Percentiles rank a stretch among this genome's conserved stretches.
Evolutionary conservation across 495 filamentous ascomycete genomes (phyloP).

Genomic region (Penicillium maclennaniae): DNA sequence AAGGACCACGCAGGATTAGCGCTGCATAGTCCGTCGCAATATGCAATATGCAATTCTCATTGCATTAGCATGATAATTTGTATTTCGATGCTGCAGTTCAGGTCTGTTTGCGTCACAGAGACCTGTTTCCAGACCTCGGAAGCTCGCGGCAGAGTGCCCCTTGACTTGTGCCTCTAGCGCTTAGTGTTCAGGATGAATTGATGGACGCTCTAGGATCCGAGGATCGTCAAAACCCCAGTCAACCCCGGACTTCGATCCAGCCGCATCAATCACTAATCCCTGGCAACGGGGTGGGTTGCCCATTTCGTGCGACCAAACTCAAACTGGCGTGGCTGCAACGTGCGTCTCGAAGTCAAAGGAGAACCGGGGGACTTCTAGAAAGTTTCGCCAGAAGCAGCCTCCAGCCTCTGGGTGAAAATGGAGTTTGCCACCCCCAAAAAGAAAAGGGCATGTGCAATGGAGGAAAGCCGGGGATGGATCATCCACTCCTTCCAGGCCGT

Average conservation of each 20-base stretch:
- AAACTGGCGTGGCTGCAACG: slow-evolving; percentile 27
- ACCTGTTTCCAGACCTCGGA: neutral
- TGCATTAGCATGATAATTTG: neutral
- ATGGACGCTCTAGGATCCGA: neutral
- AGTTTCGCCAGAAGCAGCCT: slow-evolving; percentile 1
- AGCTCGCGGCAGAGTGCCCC: neutral
- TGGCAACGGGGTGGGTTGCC: slow-evolving; percentile 3
- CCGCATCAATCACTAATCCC: slow-evolving; percentile 14
- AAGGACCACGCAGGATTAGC: neutral
- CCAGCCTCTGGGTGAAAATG: neutral
- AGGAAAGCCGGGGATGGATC: neutral
- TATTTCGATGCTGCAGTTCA: neutral
- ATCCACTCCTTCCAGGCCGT: neutral
- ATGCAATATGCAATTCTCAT: no score
- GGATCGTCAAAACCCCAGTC: neutral
- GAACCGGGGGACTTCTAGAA: slow-evolving; percentile 20
- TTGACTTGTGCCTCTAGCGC: neutral
- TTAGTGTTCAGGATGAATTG: no score
- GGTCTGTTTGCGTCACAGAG: neutral
- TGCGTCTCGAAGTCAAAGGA: slow-evolving; percentile 7
- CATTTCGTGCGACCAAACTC: slow-evolving; percentile 25
- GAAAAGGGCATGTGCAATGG: neutral
- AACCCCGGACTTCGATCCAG: slow-evolving; percentile 17
- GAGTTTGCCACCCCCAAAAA: neutral
- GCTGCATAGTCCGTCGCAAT: neutral